These are phyloP conservation scores for Boletellus deceptivus DNA, from an alignment of 1,284 basidiomycete genomes.

Conservation along the genomic window DNA sequence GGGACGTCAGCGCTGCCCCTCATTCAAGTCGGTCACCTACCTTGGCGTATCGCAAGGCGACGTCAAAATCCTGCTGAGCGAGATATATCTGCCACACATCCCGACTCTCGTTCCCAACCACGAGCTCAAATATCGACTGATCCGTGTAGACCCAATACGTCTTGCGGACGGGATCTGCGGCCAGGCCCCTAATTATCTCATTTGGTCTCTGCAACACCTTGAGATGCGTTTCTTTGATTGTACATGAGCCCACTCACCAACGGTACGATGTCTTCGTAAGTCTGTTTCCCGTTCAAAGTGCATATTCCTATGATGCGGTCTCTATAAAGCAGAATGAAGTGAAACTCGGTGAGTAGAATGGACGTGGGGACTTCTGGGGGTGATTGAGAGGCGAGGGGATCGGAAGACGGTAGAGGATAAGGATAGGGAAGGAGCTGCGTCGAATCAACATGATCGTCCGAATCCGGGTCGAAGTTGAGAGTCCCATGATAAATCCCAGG, in stretches of 20 bases:
- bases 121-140: conserved; percentile 86
- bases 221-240: neutral
- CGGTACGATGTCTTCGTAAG: conserved; percentile 83
- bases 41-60: conserved; percentile 81
- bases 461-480: conserved; percentile 62
- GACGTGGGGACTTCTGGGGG: conserved; percentile 57
- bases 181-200: conserved; percentile 72
- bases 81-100: conserved; percentile 95
- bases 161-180: conserved; percentile 80
- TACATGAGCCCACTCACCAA: conserved; percentile 51
- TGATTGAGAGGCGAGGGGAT: conserved; percentile 24
- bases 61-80: conserved; percentile 72
- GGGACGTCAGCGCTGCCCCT: neutral
- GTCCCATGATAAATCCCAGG: conserved; percentile 85
- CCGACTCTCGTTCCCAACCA: conserved; percentile 84
- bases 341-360: conserved; percentile 88
- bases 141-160: conserved; percentile 97
- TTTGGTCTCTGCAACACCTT: conserved; percentile 55
- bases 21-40: conserved; percentile 39
- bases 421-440: conserved; percentile 72
- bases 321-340: conserved; percentile 84
- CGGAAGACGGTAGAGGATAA: conserved; percentile 50
- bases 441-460: conserved; percentile 78
- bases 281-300: conserved; percentile 76
- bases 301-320: conserved; percentile 81